Evolutionary conservation across 1,284 basidiomycete species (phyloP), one percentile per base, ranked within the genome.

Genomic region (Pterulicium gracile): DNA sequence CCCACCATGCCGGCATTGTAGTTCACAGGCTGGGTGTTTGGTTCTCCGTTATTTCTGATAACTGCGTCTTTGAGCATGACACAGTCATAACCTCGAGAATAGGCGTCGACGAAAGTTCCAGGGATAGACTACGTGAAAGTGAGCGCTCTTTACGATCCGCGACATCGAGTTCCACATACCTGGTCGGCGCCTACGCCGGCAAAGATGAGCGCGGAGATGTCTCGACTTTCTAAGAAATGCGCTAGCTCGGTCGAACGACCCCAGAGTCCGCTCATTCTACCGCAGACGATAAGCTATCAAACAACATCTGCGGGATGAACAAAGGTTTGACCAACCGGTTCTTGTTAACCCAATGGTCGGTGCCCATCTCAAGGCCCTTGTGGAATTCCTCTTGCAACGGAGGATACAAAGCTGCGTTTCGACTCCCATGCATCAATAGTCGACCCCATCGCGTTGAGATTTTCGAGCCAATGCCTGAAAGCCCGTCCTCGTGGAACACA

Each of bases 281-380:
- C n/a, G 19, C n/a, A 49, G 43, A 40, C 19, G n/a, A 12, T 44
- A 44, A 44, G 15, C 12, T 21, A 17, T 44, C 18, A 24, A 32
- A 21, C 17, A 20, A 48, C 24, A 43, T 19, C 19, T 4, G 17
- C 14, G 22, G 23, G 21, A 34, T 7, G 22, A 14, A 34, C n/a
- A 14, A 48, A 18, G 21, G 23, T 20, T 15, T 27, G 18, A 51
- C 63, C 18, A 52, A 77, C 79, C 79, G 64, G 58, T 82, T 83
- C 60, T 83, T 84, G 58, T 83, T 75, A 47, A 84, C 76, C 80
- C 79, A 83, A 46, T 79, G 66, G 60, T 84, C 80, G 17, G 76
- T 77, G 0, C 77, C 79, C 3, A 58, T 60, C 10, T 67, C 61
- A 51, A 67, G 62, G 4, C 79, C 79, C 46, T 70, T 65, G 48